Base-by-base conservation (phyloP, 1,284 basidiomycete genomes). In the Hemileia vastatrix region DNA sequence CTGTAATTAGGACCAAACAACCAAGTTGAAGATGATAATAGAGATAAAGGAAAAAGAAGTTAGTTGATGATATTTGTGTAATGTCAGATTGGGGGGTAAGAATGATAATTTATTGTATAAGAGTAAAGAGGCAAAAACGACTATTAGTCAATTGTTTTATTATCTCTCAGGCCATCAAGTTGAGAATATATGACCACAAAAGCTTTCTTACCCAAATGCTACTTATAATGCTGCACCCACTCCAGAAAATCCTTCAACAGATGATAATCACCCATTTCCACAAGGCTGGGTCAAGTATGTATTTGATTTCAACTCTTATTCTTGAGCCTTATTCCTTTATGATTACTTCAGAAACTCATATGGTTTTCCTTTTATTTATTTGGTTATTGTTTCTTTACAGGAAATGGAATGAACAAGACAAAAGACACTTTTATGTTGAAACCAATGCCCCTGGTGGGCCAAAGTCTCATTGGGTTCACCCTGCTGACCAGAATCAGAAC, bases 381-480 rank as follows among this genome's bases (percentile, higher is more conserved):
- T 49, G 19, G 21, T 51, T 40, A 23, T 49, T n/a, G 15, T 11
- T 32, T 15, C 27, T 11, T n/a, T 15, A 3, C 24, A 61, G 58
- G 48, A 32, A 61, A 61, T 61, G 58, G 58, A n/a, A 61, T 31
- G 40, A 18, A 0, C 18, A 44, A 18, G 53, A 61, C 15, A 24
- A 54, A 47, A 45, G 58, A n/a, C 47, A 32, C 18, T 61, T 53
- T 23, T 61, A 48, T 31, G 31, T 61, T 33, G 32, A 61, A 8
- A 61, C 58, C 5, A 2, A 19, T 4, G 43, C 24, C 11, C 52
- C 50, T 4, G 18, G n/a, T 18, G 58, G 58, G 4, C 58, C 58
- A 4, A n/a, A 47, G 19, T 61, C 58, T 6, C 58, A 61, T 31
- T 61, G 58, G 58, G 54, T 24, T 6, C 58, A 61, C 49, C 58